Evolutionary conservation across 495 filamentous ascomycete genomes (phyloP).

Genomic region (Hypoxylon trugodes): DNA sequence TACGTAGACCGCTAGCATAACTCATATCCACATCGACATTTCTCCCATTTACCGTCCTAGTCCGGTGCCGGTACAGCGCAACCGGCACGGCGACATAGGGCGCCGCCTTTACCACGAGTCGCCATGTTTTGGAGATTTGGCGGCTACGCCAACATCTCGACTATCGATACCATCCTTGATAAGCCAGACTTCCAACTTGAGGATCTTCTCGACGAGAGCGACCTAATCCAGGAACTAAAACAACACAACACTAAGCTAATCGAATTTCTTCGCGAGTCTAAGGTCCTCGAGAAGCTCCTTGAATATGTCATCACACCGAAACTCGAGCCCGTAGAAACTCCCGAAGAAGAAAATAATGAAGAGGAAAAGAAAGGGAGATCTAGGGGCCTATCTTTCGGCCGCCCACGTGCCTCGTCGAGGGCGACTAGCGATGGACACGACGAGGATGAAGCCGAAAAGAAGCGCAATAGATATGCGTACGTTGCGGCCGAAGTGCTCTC

Average conservation of each 20-base stretch:
- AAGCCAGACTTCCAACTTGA: constrained; percentile 94
- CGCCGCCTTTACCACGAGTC: constrained; percentile 42
- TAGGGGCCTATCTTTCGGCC: constrained; percentile 57
- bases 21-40: not conserved
- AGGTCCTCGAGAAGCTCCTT: constrained; percentile 85
- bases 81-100: constrained; percentile 53
- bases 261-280: constrained; percentile 89
- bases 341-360: constrained; percentile 69
- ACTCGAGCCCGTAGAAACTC: constrained; percentile 62
- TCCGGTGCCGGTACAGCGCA: constrained; percentile 29
- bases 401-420: constrained; percentile 51
- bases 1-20: constrained; percentile 3
- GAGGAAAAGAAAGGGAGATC: constrained; percentile 61
- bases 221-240: constrained; percentile 96
- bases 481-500: constrained; percentile 92
- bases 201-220: constrained; percentile 93
- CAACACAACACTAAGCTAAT: constrained; percentile 98
- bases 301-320: constrained; percentile 88
- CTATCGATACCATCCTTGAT: constrained; percentile 94
- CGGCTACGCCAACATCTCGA: constrained; percentile 96
- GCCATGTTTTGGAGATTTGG: constrained; percentile 99
- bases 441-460: constrained; percentile 82
- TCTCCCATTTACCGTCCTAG: not conserved
- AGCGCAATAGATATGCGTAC: constrained; percentile 88
- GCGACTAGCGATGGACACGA: constrained; percentile 50